phyloP scores from a whole-genome alignment of 441 rosid genomes.

The Aquilaria agallochum region DNA sequence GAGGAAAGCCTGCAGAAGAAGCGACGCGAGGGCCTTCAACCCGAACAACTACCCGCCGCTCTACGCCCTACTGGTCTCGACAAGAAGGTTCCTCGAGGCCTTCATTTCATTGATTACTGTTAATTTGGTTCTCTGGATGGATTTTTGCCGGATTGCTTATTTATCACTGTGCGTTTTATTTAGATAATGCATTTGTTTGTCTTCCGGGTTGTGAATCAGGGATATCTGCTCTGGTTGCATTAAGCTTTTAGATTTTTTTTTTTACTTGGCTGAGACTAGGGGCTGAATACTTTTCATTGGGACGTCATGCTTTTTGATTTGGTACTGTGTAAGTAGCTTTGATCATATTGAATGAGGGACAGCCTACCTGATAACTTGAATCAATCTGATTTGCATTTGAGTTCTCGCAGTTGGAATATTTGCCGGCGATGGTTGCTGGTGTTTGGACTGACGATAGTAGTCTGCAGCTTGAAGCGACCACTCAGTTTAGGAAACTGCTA shows the following conservation, averaged over 20 bases:
- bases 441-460: constrained; percentile 57
- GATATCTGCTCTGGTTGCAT: too few relatives aligned
- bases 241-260: too few relatives aligned
- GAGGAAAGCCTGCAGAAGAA: constrained; percentile 88
- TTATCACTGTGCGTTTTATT: too few relatives aligned
- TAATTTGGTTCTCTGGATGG: background rate
- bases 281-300: too few relatives aligned
- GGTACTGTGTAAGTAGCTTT: too few relatives aligned
- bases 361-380: background rate
- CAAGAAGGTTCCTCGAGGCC: constrained; percentile 49
- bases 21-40: constrained; percentile 75
- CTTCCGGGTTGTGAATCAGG: too few relatives aligned
- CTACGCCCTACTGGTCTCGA: constrained; percentile 46
- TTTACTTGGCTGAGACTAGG: too few relatives aligned
- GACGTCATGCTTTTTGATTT: too few relatives aligned
- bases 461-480: constrained; percentile 70
- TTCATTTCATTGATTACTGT: background rate
- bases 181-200: too few relatives aligned
- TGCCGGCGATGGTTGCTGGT: constrained; percentile 71
- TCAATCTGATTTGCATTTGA: background rate
- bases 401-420: constrained; percentile 61
- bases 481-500: constrained; percentile 77
- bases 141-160: background rate
- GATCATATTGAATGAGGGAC: too few relatives aligned
- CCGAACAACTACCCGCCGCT: constrained; percentile 44